Evolutionary conservation across 257 asterid genomes (phyloP).

Genomic region (Gentiana dahurica): DNA sequence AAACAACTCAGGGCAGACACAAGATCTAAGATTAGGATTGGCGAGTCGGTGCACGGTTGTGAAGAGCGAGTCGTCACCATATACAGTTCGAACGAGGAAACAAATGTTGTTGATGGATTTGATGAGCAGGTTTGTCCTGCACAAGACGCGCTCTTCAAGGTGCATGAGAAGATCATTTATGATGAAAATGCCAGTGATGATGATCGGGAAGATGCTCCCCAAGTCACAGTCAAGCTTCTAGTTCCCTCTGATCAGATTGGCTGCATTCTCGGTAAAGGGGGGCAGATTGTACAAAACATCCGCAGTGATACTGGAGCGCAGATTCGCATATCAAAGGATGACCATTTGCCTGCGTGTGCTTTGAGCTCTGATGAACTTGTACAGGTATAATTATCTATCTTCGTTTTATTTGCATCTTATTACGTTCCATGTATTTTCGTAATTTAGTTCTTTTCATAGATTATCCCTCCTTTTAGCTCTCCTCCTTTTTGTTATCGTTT

Average conservation of each 20-base stretch:
- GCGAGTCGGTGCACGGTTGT: conserved; percentile 74
- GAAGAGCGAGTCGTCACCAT: conserved; percentile 84
- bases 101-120: conserved; percentile 52
- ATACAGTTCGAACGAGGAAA: conserved; percentile 66
- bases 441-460: no score
- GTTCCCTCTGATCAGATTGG: conserved; percentile 97
- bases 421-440: background rate
- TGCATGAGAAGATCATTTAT: conserved; percentile 67
- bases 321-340: conserved; percentile 79
- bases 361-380: conserved; percentile 85
- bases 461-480: no score
- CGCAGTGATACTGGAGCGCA: conserved; percentile 88
- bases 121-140: conserved; percentile 68
- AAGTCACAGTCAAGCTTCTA: conserved; percentile 57
- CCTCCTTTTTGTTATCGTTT: no score
- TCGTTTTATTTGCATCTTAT: background rate
- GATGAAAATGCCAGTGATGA: conserved; percentile 52
- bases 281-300: conserved; percentile 74
- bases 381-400: conserved; percentile 38
- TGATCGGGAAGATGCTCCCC: conserved; percentile 49
- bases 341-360: conserved; percentile 80
- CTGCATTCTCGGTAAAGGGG: conserved; percentile 90
- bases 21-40: conserved; percentile 79
- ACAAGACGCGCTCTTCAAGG: conserved; percentile 84
- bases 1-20: conserved; percentile 92